Evolutionary conservation across 352 stramenopile genomes (phyloP).

Genomic region (Globisporangium mamillatum): DNA sequence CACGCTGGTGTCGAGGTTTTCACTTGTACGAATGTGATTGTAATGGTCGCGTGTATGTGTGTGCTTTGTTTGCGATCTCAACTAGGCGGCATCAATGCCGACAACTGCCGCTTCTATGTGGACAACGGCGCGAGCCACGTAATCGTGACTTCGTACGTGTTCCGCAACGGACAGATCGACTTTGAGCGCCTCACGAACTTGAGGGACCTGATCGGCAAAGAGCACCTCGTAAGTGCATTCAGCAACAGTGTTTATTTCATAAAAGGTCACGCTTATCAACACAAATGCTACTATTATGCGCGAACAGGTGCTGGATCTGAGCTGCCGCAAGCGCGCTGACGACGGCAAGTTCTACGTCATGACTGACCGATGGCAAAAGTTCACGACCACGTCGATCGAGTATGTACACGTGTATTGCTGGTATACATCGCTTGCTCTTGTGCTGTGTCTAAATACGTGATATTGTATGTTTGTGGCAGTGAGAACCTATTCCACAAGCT

Average conservation of each 20-base stretch:
- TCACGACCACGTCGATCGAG: conserved; percentile 92
- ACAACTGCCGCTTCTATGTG: conserved; percentile 94
- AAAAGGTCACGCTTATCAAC: background rate
- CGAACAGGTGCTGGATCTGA: conserved; percentile 92
- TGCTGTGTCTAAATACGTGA: background rate
- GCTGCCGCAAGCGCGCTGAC: conserved; percentile 88
- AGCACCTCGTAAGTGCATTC: conserved; percentile 47
- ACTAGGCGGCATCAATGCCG: conserved; percentile 85
- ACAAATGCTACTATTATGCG: background rate
- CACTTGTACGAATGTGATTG: no score
- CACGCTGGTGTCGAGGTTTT: conserved; percentile 5
- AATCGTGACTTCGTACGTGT: conserved; percentile 98
- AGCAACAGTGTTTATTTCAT: background rate
- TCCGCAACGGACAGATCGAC: conserved; percentile 92
- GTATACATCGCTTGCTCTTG: background rate
- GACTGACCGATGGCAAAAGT: conserved; percentile 97
- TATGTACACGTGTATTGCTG: conserved; percentile 15
- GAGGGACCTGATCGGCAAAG: conserved; percentile 64
- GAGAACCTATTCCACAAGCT: conserved; percentile 87
- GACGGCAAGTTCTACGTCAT: conserved; percentile 94
- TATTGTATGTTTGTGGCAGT: conserved; percentile 23
- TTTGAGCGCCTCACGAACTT: conserved; percentile 70
- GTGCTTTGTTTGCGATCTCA: background rate
- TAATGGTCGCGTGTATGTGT: background rate
- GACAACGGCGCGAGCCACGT: conserved; percentile 96